Evolutionary conservation across 169 alveolate genomes (phyloP), one percentile per base, ranked within the genome.

Genomic region (Amoebophrya sp.): DNA sequence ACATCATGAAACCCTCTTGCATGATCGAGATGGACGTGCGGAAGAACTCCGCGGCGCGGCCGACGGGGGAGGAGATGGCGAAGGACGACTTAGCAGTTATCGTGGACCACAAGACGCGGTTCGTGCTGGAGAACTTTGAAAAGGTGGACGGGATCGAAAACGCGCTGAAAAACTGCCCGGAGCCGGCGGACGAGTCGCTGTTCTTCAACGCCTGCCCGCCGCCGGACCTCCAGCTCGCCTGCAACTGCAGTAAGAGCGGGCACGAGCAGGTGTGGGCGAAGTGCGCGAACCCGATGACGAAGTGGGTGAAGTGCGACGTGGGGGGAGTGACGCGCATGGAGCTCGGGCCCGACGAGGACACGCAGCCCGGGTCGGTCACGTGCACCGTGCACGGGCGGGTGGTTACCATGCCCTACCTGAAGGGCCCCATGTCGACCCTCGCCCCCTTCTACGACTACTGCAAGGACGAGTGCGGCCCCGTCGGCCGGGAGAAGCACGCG

Each of bases 181-280:
- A 66, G 35, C 12, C 12, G 83, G 83, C 32, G 39, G 83, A 66
- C 83, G 83, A 18, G 39, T 25, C 29, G 29, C 35, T 66, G 39
- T 66, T 66, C 35, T 66, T 66, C 83, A 66, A 66, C 35, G 35
- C 83, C 35, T 66, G 83, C 83, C 32, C 83, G 35, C 83, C 83
- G 35, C 35, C 12, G 10, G 83, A 66, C 10, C 32, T 66, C 35
- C 12, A n/a, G 39, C 29, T 66, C 38, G 83, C 83, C 35, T 66
- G 83, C 35, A 66, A 7, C 83, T 66, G 83, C 83, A 7, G 18
- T 2, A 7, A 7, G 35, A 25, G 18, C 83, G 83, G 83, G 35
- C 12, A 66, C 35, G 83, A 66, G 35, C 83, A 66, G 83, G 83
- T 66, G 29, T 66, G 83, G 83, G 83, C 83, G 83, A 2, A n/a